A percentile compares a stretch with the other conserved stretches of the same genome.
Conservation (phyloP, 129 eudicot genomes). For the Gnaphalium uliginosum region DNA sequence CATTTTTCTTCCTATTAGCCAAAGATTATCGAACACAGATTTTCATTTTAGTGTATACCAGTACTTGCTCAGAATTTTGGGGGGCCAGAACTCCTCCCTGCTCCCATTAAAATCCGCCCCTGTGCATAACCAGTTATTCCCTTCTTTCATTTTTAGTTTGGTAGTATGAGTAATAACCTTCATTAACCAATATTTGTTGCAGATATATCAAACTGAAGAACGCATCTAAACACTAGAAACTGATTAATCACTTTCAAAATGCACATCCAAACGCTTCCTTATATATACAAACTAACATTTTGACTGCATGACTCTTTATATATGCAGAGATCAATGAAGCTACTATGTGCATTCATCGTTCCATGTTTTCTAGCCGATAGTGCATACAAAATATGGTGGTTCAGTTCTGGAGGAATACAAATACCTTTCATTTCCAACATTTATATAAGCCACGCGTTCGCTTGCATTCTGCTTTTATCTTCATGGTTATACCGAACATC, state of each 20-base stretch:
- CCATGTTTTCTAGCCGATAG: conserved; percentile 74
- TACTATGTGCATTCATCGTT: conserved; percentile 65
- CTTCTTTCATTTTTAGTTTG: no score
- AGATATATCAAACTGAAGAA: background rate
- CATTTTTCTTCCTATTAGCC: no score
- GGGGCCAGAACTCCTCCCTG: no score
- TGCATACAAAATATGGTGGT: conserved; percentile 90
- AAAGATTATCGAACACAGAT: no score
- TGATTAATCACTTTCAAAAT: background rate
- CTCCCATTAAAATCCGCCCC: no score
- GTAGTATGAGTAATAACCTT: background rate
- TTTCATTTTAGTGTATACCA: no score
- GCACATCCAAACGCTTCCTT: background rate
- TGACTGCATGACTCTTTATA: conserved; percentile 2
- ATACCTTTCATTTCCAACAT: conserved; percentile 63
- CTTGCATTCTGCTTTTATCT: conserved; percentile 54
- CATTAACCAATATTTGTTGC: background rate
- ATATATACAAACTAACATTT: conserved; percentile 8
- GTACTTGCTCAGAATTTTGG: no score
- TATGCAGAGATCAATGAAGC: conserved; percentile 82
- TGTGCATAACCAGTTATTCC: no score
- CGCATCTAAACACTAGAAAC: background rate
- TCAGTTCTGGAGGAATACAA: conserved; percentile 60
- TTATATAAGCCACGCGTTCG: conserved; percentile 55
- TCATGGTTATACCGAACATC: conserved; percentile 90